Conservation (phyloP, 208 protist species). For the Wallacemonas sp. region DNA sequence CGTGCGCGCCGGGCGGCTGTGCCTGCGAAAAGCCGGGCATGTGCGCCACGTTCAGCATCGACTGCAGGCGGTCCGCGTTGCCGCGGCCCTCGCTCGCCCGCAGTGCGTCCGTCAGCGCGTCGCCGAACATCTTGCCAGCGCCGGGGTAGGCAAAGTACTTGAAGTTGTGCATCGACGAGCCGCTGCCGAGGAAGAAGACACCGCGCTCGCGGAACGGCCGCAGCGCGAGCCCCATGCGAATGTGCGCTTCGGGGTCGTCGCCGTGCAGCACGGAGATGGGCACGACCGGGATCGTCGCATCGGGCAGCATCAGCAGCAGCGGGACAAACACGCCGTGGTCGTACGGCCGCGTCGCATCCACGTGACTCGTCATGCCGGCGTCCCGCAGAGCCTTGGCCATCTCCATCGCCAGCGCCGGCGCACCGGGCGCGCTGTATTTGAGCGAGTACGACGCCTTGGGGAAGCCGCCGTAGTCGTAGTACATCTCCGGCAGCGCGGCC, state of each 20-base stretch:
- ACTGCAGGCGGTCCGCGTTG: constrained; percentile 26
- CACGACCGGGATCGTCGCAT: constrained; percentile 84
- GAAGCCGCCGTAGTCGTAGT: constrained; percentile 93
- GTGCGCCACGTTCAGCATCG: constrained; percentile 31
- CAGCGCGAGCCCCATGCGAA: constrained; percentile 68
- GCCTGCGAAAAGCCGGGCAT: constrained; percentile 64
- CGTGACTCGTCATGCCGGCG: constrained; percentile 22
- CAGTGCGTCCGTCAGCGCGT: constrained; percentile 45
- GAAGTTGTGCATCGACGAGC: constrained; percentile 83
- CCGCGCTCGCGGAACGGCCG: constrained; percentile 62
- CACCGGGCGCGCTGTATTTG: constrained; percentile 62
- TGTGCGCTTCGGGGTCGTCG: constrained; percentile 58
- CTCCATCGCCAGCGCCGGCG: constrained; percentile 28
- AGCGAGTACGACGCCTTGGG: constrained; percentile 66
- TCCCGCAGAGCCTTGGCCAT: constrained; percentile 36
- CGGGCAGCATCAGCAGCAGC: constrained; percentile 74
- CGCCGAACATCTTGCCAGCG: constrained; percentile 51
- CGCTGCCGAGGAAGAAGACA: constrained; percentile 84
- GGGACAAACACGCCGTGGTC: constrained; percentile 91
- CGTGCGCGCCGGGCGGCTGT: constrained; percentile 44
- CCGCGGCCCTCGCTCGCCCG: constrained; percentile 11
- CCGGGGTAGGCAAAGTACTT: constrained; percentile 22
- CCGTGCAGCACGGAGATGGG: constrained; percentile 64
- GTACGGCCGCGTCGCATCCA: constrained; percentile 45
- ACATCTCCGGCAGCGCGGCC: constrained; percentile 27